Conservation (phyloP, 495 filamentous ascomycete genomes). For the Talaromyces wortmannii region DNA sequence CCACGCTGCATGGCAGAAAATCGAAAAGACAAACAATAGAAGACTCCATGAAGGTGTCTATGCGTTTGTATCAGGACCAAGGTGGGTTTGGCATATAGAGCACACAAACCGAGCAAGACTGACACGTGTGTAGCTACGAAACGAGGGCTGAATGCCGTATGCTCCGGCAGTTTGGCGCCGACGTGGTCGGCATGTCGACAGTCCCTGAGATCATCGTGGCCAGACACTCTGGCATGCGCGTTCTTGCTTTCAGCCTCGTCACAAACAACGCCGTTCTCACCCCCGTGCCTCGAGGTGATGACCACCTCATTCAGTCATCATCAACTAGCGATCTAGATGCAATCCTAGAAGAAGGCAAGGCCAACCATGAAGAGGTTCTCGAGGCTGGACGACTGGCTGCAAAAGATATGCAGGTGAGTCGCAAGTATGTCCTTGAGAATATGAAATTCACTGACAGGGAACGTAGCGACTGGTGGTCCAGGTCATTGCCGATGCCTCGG, state of each 20-base stretch:
- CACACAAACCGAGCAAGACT: not conserved
- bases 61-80: constrained; percentile 67
- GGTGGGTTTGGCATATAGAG: constrained; percentile 26
- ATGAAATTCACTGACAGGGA: constrained; percentile 6
- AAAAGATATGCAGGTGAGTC: constrained; percentile 58
- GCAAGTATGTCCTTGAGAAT: not conserved
- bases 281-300: constrained; percentile 55
- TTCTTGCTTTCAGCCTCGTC: constrained; percentile 71
- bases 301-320: constrained; percentile 30
- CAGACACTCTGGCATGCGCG: constrained; percentile 60
- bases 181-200: constrained; percentile 75
- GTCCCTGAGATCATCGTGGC: constrained; percentile 73
- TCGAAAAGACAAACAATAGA: constrained; percentile 31
- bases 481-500: constrained; percentile 24
- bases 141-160: constrained; percentile 73
- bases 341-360: constrained; percentile 56
- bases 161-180: constrained; percentile 58
- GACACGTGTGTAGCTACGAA: constrained; percentile 49
- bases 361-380: constrained; percentile 68
- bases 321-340: constrained; percentile 42
- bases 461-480: constrained; percentile 32
- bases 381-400: constrained; percentile 57
- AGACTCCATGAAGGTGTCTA: constrained; percentile 68
- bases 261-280: constrained; percentile 67
- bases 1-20: constrained; percentile 54